Evolutionary conservation across 1,284 basidiomycete genomes (phyloP).

Genomic region (Crepidotus sp.): DNA sequence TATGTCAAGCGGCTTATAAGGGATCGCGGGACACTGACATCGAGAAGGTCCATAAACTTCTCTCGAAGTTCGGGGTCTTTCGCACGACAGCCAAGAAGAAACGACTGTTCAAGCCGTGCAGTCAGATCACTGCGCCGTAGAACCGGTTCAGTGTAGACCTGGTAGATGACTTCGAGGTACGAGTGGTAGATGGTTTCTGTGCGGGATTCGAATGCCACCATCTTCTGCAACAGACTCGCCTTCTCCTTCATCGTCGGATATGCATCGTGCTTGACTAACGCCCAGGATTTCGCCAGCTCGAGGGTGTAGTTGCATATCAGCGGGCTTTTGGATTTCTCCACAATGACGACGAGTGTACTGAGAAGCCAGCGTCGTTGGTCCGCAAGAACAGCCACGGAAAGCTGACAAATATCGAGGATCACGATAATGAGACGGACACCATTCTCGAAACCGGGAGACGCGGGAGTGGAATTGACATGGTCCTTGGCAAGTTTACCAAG

Average conservation of each 20-base stretch:
- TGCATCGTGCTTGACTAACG: constrained; percentile 71
- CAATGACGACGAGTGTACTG: constrained; percentile 67
- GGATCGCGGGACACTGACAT: constrained; percentile 80
- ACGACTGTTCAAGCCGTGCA: constrained; percentile 86
- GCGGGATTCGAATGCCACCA: constrained; percentile 82
- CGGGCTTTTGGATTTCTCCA: constrained; percentile 87
- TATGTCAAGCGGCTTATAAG: constrained; percentile 82
- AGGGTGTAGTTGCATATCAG: constrained; percentile 82
- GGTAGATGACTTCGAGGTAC: constrained; percentile 87
- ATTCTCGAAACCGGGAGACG: constrained; percentile 43
- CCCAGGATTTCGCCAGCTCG: constrained; percentile 85
- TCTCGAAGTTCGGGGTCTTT: constrained; percentile 76
- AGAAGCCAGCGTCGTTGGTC: constrained; percentile 73
- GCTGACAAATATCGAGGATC: constrained; percentile 67
- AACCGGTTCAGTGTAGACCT: constrained; percentile 86
- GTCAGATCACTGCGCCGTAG: constrained; percentile 92
- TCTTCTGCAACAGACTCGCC: constrained; percentile 82
- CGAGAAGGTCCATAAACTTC: constrained; percentile 87
- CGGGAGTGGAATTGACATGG: constrained; percentile 58
- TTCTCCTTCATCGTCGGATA: constrained; percentile 97
- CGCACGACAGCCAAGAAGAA: constrained; percentile 87
- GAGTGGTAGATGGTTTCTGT: constrained; percentile 70
- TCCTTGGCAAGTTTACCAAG: constrained; percentile 86
- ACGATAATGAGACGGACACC: constrained; percentile 55
- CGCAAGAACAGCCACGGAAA: constrained; percentile 53